These are phyloP conservation scores for Globisporangium heterothallicum DNA, from an alignment of 352 stramenopile species.

Conservation along the genomic window DNA sequence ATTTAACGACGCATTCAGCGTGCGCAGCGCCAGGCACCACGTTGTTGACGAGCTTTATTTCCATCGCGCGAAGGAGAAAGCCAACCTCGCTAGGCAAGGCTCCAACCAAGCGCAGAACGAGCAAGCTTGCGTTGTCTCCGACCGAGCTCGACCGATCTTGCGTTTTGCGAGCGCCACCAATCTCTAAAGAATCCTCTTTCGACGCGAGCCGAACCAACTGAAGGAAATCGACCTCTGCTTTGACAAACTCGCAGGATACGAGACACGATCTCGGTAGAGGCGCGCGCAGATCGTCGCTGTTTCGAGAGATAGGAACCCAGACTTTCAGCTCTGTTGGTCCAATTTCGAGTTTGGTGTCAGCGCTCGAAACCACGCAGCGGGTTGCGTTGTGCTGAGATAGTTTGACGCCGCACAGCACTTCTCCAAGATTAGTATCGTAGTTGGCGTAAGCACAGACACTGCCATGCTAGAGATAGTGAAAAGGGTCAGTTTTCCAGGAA, in stretches of 20 bases:
- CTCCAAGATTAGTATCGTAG: constrained; percentile 17
- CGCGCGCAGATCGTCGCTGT: constrained; percentile 8
- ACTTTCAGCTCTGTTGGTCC: constrained; percentile 25
- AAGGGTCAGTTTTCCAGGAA: neutral
- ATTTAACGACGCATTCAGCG: neutral
- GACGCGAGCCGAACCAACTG: neutral
- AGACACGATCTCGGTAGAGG: constrained; percentile 15
- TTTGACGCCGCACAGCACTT: constrained; percentile 16
- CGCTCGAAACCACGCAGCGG: neutral
- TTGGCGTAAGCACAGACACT: constrained; percentile 17
- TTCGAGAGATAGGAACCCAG: constrained; percentile 15
- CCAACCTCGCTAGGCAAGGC: constrained; percentile 5
- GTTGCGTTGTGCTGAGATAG: constrained; percentile 7
- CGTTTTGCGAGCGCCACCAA: neutral
- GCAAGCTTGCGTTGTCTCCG: neutral
- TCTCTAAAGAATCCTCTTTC: neutral
- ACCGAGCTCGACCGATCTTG: neutral
- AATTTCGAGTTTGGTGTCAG: constrained; percentile 12
- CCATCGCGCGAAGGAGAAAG: constrained; percentile 6
- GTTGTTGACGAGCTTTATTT: constrained; percentile 7
- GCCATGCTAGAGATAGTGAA: constrained; percentile 18
- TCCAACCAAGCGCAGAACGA: constrained; percentile 9
- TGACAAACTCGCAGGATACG: constrained; percentile 3
- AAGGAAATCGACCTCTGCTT: neutral
- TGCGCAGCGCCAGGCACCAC: neutral